Evolutionary conservation across 2,329 filamentous ascomycete species (phyloP).

Genomic region (Bipolaris sorokiniana): DNA sequence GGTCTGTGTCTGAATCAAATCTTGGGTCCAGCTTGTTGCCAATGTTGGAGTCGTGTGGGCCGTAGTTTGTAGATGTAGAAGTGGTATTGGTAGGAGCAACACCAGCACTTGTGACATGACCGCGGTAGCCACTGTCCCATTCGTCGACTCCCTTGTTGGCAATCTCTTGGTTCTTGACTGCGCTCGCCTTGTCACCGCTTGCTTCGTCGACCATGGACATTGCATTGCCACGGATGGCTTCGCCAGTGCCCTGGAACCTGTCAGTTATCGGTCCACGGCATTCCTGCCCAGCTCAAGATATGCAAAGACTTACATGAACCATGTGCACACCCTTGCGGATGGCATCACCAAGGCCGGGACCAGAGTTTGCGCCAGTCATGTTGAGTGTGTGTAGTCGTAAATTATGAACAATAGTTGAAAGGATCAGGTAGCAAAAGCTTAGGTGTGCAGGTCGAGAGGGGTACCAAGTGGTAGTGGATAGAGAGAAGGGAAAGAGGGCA

Average conservation of each 20-base stretch:
- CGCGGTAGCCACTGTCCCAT: conserved; percentile 43
- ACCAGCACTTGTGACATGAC: conserved; percentile 38
- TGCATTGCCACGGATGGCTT: conserved; percentile 48
- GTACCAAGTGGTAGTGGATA: neutral
- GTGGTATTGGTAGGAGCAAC: conserved; percentile 32
- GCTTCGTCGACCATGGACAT: conserved; percentile 46
- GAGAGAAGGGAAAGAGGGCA: neutral
- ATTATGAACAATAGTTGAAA: neutral
- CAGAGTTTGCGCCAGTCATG: conserved; percentile 36
- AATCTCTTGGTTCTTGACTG: conserved; percentile 41
- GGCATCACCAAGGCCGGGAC: conserved; percentile 36
- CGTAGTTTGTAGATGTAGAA: conserved; percentile 40
- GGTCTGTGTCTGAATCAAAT: conserved; percentile 37
- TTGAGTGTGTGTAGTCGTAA: conserved; percentile 5
- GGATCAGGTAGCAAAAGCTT: neutral
- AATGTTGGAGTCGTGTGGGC: conserved; percentile 40
- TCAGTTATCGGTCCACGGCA: conserved; percentile 12
- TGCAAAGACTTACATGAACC: conserved; percentile 40
- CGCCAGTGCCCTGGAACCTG: conserved; percentile 43
- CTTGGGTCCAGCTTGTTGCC: conserved; percentile 43
- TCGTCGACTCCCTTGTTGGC: conserved; percentile 45
- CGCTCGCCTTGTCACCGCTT: conserved; percentile 36
- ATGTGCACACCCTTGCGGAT: conserved; percentile 44
- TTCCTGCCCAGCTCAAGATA: too few species aligned
- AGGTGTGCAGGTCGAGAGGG: conserved; percentile 5